Base-by-base conservation (phyloP, 1,284 basidiomycete species). In the Tilletia indica region DNA sequence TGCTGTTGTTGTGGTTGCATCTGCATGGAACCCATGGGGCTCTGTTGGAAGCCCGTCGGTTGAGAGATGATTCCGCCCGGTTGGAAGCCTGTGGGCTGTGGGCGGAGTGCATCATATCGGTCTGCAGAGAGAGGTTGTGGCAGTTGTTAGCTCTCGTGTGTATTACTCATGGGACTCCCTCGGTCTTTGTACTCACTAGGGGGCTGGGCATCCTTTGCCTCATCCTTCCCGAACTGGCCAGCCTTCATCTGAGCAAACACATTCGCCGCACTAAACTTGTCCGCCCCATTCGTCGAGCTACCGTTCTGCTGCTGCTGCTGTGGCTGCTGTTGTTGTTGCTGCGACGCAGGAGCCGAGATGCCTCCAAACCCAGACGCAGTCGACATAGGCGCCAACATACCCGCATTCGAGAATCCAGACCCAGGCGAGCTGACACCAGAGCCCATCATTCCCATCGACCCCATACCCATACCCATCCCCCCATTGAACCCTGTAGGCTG, bases 51-150 rank as follows among this genome's bases (percentile, higher is more conserved):
- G 12, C 61, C 38, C 6, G 61, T 64, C 16, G 61, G 61, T 39
- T 64, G 61, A 14, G 61, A 64, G 16, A 64, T 19, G 34, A 64
- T 38, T 5, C 61, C 61, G 3, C 61, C 61, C 9, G 61, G 61
- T 16, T 78, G 76, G 76, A 82, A 84, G 8, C 82, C 82, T 2
- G 82, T 84, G 9, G 83, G 82, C 71, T 84, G 83, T 2, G 82
- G 81, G 39, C 82, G 76, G 51, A 84, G 71, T 12, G 82, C 78
- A 66, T 84, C 82, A 73, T 84, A 84, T 6, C 67, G 63, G 21
- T 69, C 67, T 61, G 69, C 34, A 71, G 45, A 25, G 42, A 45
- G 49, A 36, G 64, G 36, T 61, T 9, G 42, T 45, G 6, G 34
- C 8, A 38, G 1, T 34, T 31, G 25, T 31, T n/a, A 54, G 51